A percentile compares a stretch with the other conserved stretches of the same genome.
Evolutionary conservation across 306 rosid genomes (phyloP).

Genomic region (Casuarina glauca): DNA sequence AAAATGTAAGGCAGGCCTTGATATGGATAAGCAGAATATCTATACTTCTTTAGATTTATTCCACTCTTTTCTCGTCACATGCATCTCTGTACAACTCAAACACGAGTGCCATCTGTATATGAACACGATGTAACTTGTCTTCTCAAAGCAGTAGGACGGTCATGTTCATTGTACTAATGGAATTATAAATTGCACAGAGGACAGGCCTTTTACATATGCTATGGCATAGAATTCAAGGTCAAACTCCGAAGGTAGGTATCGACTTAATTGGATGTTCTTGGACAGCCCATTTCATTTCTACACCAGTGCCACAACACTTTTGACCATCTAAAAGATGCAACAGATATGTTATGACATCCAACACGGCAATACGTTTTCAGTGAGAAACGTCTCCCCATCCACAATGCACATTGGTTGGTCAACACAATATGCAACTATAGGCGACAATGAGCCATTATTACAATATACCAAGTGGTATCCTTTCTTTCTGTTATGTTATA

Average conservation of each 20-base stretch:
- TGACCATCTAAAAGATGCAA: slow-evolving; percentile 7
- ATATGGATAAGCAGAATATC: neutral
- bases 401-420: neutral
- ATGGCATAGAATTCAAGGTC: neutral
- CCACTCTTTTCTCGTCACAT: neutral
- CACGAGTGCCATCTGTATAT: neutral
- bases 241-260: slow-evolving; percentile 5
- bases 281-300: neutral
- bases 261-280: slow-evolving; percentile 4
- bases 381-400: neutral
- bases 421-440: neutral
- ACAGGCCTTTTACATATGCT: neutral
- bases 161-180: neutral
- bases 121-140: neutral
- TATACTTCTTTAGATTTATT: neutral
- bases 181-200: neutral
- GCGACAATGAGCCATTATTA: neutral
- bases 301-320: neutral
- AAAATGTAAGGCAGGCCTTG: slow-evolving; percentile 5
- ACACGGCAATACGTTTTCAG: neutral
- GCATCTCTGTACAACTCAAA: neutral
- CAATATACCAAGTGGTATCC: slow-evolving; percentile 7
- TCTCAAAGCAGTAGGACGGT: neutral
- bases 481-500: neutral
- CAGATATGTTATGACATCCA: neutral